phyloP scores from a whole-genome alignment of 2,329 filamentous ascomycete species.

The Talaromyces amestolkiae region DNA sequence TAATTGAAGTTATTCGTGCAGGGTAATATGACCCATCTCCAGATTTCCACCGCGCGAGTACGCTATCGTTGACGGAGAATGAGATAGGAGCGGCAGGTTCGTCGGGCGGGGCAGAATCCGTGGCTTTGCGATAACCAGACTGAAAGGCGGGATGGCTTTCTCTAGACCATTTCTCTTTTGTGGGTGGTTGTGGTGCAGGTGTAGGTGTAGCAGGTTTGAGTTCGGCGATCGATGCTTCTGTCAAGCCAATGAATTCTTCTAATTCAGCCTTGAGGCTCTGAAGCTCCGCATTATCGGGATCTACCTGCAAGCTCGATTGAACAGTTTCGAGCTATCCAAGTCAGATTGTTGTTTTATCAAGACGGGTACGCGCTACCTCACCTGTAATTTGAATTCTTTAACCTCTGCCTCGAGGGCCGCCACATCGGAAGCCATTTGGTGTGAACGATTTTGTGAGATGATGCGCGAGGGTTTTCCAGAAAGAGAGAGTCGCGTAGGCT shows the following conservation, averaged over 20 bases:
- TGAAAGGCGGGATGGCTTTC: constrained; percentile 77
- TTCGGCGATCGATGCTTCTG: constrained; percentile 78
- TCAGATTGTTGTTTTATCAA: not conserved
- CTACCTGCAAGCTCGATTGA: constrained; percentile 70
- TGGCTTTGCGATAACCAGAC: constrained; percentile 55
- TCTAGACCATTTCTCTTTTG: constrained; percentile 72
- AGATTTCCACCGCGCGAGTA: constrained; percentile 85
- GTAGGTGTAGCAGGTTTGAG: constrained; percentile 59
- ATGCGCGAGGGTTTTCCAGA: not conserved
- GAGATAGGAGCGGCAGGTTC: constrained; percentile 56
- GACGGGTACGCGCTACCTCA: constrained; percentile 26
- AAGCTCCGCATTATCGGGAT: constrained; percentile 76
- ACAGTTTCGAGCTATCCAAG: constrained; percentile 69
- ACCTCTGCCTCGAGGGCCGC: constrained; percentile 50
- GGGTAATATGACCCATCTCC: constrained; percentile 90
- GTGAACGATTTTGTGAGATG: not conserved
- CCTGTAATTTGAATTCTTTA: constrained; percentile 61
- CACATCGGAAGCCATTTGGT: constrained; percentile 41
- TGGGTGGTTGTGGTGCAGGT: constrained; percentile 49
- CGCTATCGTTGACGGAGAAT: constrained; percentile 84
- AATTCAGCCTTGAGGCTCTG: constrained; percentile 75
- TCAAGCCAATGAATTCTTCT: constrained; percentile 73
- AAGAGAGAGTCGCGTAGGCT: not conserved
- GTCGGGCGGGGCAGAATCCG: constrained; percentile 45
- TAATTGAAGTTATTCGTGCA: constrained; percentile 88